Base-by-base conservation (phyloP, 2,329 filamentous ascomycete species). In the Ceratocystiopsis sp. region DNA sequence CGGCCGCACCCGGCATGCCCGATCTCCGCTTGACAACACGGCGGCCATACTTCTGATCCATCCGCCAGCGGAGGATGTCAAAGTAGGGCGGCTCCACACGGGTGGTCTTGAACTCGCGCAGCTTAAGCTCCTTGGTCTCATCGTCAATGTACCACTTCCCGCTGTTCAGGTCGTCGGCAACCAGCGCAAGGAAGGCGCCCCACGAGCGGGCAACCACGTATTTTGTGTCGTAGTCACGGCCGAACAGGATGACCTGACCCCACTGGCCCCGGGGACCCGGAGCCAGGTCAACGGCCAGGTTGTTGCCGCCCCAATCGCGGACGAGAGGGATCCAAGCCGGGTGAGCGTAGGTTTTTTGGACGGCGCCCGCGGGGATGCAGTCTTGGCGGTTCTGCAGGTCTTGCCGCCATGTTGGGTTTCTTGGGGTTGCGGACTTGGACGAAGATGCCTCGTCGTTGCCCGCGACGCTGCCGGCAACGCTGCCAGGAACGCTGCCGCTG, bases 271-370 rank as follows among this genome's bases (percentile, higher is more conserved):
- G 73, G 11, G 89, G 84, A 3, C 91, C 91, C 18, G 91, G 91
- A 8, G 87, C 84, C 46, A 98, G 68, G 60, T 98, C 91, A 39
- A 95, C 75, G 16, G 87, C 89, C 55, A 98, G 70, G 66, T 94
- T 93, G 73, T 98, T 98, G 61, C 91, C 91, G 59, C 91, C 91
- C 91, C 91, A 98, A 60, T 98, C 91, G 52, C 91, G 83, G 46
- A 87, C 89, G 33, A 98, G 68, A 42, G 91, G 89, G 52, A 98
- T 95, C 91, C 91, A 98, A 42, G 79, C 82, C 2, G 86, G 80
- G 60, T 98, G 89, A 3, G 86, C 82, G 56, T 98, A 98, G 0
- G 83, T 83, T 59, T 87, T 93, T 58, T 93, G 87, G 33, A 96
- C 80, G 6, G 85, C 76, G 54, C 83, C 80, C 11, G 84, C 71